A percentile compares a stretch with the other conserved stretches of the same genome.
Evolutionary conservation across 2,329 filamentous ascomycete species (phyloP).

Genomic region (Colletotrichum plurivorum): DNA sequence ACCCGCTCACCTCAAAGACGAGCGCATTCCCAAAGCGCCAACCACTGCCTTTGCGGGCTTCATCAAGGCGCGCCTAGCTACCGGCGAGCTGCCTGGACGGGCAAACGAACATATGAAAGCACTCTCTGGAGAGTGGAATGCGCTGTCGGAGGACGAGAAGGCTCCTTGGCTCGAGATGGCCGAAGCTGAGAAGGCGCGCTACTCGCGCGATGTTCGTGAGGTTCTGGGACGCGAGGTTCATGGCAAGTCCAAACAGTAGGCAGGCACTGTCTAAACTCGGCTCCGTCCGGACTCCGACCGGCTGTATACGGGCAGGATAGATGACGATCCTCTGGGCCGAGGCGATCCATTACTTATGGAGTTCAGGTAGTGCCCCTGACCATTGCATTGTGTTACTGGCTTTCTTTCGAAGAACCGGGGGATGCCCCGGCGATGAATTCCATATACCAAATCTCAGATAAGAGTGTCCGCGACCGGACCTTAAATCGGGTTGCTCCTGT

Average conservation of each 20-base stretch:
- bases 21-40: conserved; percentile 61
- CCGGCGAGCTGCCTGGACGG: conserved; percentile 44
- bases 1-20: conserved; percentile 57
- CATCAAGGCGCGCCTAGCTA: conserved; percentile 54
- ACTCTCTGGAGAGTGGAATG: conserved; percentile 59
- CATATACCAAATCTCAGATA: conserved; percentile 17
- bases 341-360: not conserved
- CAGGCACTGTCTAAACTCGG: too few species aligned
- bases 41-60: conserved; percentile 53
- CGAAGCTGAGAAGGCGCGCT: conserved; percentile 47
- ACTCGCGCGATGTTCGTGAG: conserved; percentile 47
- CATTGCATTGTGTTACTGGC: not conserved
- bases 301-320: too few species aligned
- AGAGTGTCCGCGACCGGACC: not conserved
- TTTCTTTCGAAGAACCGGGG: not conserved
- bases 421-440: conserved; percentile 16
- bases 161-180: conserved; percentile 54
- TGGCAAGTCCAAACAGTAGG: not conserved
- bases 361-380: not conserved
- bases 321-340: too few species aligned
- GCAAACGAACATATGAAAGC: conserved; percentile 42
- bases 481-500: conserved; percentile 1
- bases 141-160: conserved; percentile 57
- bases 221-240: conserved; percentile 41
- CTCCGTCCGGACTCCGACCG: too few species aligned